A percentile compares a stretch with the other conserved stretches of the same genome.
These are phyloP conservation scores for Gelatoporia subvermispora DNA, from an alignment of 768 basidiomycete genomes.

Conservation along the genomic window DNA sequence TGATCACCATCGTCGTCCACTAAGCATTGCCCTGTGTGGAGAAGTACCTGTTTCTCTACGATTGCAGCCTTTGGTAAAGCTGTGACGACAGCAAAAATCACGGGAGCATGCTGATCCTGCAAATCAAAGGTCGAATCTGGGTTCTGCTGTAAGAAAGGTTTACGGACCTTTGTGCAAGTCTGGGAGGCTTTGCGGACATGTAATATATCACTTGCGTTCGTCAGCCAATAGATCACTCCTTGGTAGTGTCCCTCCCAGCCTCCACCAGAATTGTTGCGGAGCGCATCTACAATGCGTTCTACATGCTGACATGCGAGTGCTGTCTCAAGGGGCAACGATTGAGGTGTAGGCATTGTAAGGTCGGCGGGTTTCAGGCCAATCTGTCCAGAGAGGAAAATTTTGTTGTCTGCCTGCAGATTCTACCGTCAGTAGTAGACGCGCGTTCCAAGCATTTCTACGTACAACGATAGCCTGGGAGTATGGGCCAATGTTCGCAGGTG, in stretches of 20 bases:
- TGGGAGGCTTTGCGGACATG: constrained; percentile 38
- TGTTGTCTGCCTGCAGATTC: constrained; percentile 55
- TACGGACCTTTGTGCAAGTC: constrained; percentile 18
- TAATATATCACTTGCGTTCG: constrained; percentile 31
- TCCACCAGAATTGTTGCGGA: constrained; percentile 49
- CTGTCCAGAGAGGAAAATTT: constrained; percentile 90
- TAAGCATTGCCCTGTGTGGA: constrained; percentile 62
- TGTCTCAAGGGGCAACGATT: constrained; percentile 55
- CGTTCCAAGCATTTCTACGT: constrained; percentile 20
- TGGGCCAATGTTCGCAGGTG: constrained; percentile 97
- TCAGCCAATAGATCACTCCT: constrained; percentile 71
- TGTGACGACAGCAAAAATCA: constrained; percentile 58
- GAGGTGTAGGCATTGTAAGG: constrained; percentile 60
- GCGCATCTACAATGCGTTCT: constrained; percentile 54
- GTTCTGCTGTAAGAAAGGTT: constrained; percentile 7
- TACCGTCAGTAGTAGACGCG: constrained; percentile 1
- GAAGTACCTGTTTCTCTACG: constrained; percentile 71
- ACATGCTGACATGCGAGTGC: constrained; percentile 82
- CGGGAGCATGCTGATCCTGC: constrained; percentile 27
- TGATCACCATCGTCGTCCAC: constrained; percentile 47
- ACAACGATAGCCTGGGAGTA: constrained; percentile 93
- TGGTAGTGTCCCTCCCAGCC: constrained; percentile 63
- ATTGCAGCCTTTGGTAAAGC: constrained; percentile 67
- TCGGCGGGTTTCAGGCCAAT: constrained; percentile 83
- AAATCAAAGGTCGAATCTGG: background rate